These are phyloP conservation scores for Vitis hybrid DNA, from an alignment of 177 flowering plant species.

Conservation along the genomic window DNA sequence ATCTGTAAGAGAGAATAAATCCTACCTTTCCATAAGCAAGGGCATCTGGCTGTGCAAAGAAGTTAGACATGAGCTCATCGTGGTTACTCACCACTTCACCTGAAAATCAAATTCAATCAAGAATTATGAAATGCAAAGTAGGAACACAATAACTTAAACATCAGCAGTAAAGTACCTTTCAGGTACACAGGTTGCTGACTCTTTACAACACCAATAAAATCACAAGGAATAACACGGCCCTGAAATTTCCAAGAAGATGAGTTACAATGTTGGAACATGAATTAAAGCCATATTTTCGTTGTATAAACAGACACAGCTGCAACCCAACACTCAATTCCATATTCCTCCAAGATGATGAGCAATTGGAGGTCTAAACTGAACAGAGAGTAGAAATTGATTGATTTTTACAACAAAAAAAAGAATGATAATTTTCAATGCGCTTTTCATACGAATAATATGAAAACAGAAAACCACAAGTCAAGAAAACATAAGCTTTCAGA, in stretches of 20 bases:
- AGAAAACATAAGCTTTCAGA: too few relatives aligned
- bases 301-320: too few relatives aligned
- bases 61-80: slow-evolving; percentile 99
- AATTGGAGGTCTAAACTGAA: too few relatives aligned
- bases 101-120: slow-evolving; percentile 26
- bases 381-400: too few relatives aligned
- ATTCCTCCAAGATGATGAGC: too few relatives aligned
- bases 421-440: too few relatives aligned
- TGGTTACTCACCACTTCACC: slow-evolving; percentile 94
- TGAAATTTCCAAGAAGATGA: slow-evolving; percentile 26
- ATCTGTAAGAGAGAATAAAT: not conserved
- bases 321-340: too few relatives aligned
- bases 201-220: slow-evolving; percentile 88
- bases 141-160: not conserved
- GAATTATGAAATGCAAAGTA: not conserved
- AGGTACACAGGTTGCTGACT: slow-evolving; percentile 95
- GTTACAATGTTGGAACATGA: not conserved
- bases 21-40: slow-evolving; percentile 97
- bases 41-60: slow-evolving; percentile 99
- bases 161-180: slow-evolving; percentile 48
- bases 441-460: too few relatives aligned
- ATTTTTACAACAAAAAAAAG: too few relatives aligned
- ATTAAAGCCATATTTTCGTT: too few relatives aligned
- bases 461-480: too few relatives aligned
- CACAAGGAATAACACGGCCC: slow-evolving; percentile 98